Evolutionary conservation across 768 basidiomycete species (phyloP).

Genomic region (Trametes cubensis): DNA sequence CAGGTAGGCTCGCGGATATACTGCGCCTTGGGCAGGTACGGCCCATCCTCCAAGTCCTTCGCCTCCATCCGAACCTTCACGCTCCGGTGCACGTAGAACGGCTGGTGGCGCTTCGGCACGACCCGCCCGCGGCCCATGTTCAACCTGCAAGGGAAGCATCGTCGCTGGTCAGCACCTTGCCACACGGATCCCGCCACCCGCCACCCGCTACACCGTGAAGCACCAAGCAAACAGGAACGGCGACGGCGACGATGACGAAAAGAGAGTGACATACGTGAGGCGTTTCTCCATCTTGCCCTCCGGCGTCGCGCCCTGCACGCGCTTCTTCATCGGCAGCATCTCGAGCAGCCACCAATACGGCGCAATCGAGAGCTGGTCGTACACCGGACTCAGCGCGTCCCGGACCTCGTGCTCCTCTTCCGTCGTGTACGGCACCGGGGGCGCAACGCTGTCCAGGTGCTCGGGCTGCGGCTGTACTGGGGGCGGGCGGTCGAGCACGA

Average conservation of each 20-base stretch:
- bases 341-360: slow-evolving; percentile 72
- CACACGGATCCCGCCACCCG: too few relatives aligned
- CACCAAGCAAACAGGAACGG: background rate
- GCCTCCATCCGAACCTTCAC: slow-evolving; percentile 34
- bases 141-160: slow-evolving; percentile 10
- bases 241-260: slow-evolving; percentile 7
- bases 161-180: too few relatives aligned
- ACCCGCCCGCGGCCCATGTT: slow-evolving; percentile 27
- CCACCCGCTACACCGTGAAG: too few relatives aligned
- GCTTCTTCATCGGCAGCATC: slow-evolving; percentile 37
- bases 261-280: background rate
- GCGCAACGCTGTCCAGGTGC: slow-evolving; percentile 17
- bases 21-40: slow-evolving; percentile 36
- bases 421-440: slow-evolving; percentile 22
- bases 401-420: slow-evolving; percentile 66
- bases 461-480: slow-evolving; percentile 15
- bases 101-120: slow-evolving; percentile 12
- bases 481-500: slow-evolving; percentile 30
- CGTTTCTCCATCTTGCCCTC: slow-evolving; percentile 25
- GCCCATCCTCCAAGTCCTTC: slow-evolving; percentile 27
- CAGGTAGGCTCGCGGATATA: slow-evolving; percentile 17
- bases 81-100: slow-evolving; percentile 31
- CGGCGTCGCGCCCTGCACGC: slow-evolving; percentile 25
- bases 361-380: slow-evolving; percentile 56
- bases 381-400: slow-evolving; percentile 56